phyloP scores from a whole-genome alignment of 176 grass and related monocot genomes.

The Tuctoria greenei region DNA sequence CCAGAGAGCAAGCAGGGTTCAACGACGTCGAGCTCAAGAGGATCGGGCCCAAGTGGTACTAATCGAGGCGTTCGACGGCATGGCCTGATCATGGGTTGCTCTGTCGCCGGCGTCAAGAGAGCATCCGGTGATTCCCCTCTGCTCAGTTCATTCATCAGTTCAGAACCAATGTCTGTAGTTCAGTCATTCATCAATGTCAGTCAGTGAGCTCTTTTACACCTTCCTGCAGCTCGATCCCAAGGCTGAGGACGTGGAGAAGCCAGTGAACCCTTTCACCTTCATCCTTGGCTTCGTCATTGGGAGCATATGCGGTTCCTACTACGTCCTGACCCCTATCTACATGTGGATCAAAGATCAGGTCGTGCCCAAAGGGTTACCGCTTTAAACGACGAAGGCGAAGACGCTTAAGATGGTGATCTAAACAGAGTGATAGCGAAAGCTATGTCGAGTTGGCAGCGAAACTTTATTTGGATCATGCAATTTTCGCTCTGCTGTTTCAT shows the following conservation, averaged over 20 bases:
- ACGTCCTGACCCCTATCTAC: constrained; percentile 60
- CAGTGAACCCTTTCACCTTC: constrained; percentile 62
- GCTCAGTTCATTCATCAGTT: background rate
- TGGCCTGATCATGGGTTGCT: constrained; percentile 80
- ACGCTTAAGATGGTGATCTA: too few relatives aligned
- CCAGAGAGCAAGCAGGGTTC: constrained; percentile 69
- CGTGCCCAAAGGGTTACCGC: constrained; percentile 58
- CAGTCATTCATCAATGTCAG: background rate
- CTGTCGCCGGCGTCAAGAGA: constrained; percentile 61
- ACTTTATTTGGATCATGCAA: background rate
- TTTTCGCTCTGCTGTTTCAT: background rate
- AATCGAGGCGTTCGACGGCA: constrained; percentile 60
- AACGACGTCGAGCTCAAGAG: constrained; percentile 60
- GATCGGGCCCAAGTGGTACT: constrained; percentile 70
- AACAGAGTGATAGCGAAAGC: background rate
- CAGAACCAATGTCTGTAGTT: too few relatives aligned
- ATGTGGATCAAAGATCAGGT: constrained; percentile 81
- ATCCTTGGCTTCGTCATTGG: constrained; percentile 46
- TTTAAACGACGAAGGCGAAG: constrained; percentile 20
- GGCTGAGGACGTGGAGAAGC: constrained; percentile 54
- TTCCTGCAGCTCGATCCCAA: constrained; percentile 62
- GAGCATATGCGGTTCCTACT: constrained; percentile 53
- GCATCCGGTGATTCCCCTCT: constrained; percentile 54
- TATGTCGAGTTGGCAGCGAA: background rate
- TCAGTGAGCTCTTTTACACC: background rate